A percentile compares a stretch with the other conserved stretches of the same genome.
Evolutionary conservation across 2,329 filamentous ascomycete species (phyloP).

Genomic region (Geoglossum cookeanum): DNA sequence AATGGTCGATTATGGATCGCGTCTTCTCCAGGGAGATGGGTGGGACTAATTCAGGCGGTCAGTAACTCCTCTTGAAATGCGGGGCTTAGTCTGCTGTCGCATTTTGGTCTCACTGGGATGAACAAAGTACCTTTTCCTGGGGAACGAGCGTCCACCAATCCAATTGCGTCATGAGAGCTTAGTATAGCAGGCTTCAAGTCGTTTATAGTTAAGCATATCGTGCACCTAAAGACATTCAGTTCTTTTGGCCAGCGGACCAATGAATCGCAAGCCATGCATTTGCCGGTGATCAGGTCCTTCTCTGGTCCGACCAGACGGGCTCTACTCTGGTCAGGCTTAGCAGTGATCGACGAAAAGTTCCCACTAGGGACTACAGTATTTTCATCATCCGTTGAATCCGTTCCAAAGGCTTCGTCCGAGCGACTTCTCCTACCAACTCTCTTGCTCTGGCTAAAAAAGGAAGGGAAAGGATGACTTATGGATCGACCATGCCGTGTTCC

Average conservation of each 20-base stretch:
- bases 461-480: slow-evolving; percentile 63
- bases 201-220: slow-evolving; percentile 69
- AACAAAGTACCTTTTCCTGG: neutral
- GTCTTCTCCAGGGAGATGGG: slow-evolving; percentile 4
- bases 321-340: neutral
- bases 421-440: slow-evolving; percentile 33
- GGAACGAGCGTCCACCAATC: neutral
- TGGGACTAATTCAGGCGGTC: neutral
- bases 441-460: slow-evolving; percentile 41
- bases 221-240: slow-evolving; percentile 59
- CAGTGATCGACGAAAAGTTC: neutral
- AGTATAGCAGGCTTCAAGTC: slow-evolving; percentile 36
- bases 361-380: slow-evolving; percentile 11
- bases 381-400: slow-evolving; percentile 28
- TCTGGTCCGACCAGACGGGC: slow-evolving; percentile 18
- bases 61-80: neutral
- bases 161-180: neutral
- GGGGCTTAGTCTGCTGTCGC: neutral
- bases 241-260: slow-evolving; percentile 61
- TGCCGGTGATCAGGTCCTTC: slow-evolving; percentile 47
- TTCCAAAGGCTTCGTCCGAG: slow-evolving; percentile 21
- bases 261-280: slow-evolving; percentile 73
- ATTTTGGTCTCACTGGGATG: neutral
- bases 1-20: slow-evolving; percentile 3
- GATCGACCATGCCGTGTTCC: slow-evolving; percentile 37